Evolutionary conservation across 257 asterid genomes (phyloP), one percentile per base, ranked within the genome.

Genomic region (Schizonepeta tenuifolia): DNA sequence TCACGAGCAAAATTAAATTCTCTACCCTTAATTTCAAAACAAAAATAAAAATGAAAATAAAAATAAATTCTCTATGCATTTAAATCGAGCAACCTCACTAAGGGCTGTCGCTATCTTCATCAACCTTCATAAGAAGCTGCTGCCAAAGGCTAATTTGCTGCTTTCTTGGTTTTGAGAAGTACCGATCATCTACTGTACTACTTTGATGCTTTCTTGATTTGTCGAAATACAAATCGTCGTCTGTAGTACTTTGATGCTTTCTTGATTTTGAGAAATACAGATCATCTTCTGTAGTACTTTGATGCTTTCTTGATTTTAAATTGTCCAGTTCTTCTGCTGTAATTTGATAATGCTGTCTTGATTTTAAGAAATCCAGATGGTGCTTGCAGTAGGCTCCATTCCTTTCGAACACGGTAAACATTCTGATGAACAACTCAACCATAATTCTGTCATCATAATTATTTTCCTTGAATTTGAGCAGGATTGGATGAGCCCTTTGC

Each of bases 331-430:
- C 41, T 36, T 36, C 41, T 7, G 41, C 0, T 17, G 56, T 17
- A 50, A 50, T 17, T 20, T 53, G 31, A 65, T 53, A 21, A 65
- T 9, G 21, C 26, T 54, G 33, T 41, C 50, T 68, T 9, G 72
- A 6, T 72, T 50, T 70, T 71, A 70, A 11, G 71, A 75, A 72
- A 50, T 75, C 67, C 40, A 55, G 31, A 67, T 72, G 82, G 61
- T 85, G 85, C 64, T 53, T 67, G 53, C 83, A 83, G 49, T 80
- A 80, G 51, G 82, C 63, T 26, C 85, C 85, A 61, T 69, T 80
- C 21, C n/a, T 41, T 50, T 76, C 80, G 31, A 85, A 82, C 56
- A 24, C 67, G 51, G 20, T 46, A 51, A 63, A 67, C 76, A 82
- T 63, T 33, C 31, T 66, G 21, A 47, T 74, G 31, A 80, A 85